These are phyloP conservation scores for Penicillium maclennaniae DNA, from an alignment of 495 filamentous ascomycete species.

Conservation along the genomic window DNA sequence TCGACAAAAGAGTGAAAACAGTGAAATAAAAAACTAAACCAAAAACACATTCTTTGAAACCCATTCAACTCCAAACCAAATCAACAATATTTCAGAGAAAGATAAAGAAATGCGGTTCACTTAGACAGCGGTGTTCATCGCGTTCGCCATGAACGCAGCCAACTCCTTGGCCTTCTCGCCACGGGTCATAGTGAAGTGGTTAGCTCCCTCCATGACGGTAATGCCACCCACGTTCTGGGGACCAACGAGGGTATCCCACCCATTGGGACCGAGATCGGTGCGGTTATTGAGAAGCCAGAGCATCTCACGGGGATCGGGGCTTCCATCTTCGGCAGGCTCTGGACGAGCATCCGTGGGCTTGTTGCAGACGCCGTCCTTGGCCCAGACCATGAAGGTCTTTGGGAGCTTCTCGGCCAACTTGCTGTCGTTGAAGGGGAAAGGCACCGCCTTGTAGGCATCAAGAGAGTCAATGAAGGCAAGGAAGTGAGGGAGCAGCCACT, in stretches of 20 bases:
- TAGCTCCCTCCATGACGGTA: constrained; percentile 36
- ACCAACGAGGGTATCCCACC: constrained; percentile 74
- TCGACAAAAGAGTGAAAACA: neutral
- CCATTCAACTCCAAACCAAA: neutral
- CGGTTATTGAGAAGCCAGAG: constrained; percentile 76
- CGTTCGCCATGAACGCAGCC: constrained; percentile 30
- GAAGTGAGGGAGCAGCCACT: constrained; percentile 85
- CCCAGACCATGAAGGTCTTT: constrained; percentile 71
- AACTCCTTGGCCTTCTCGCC: constrained; percentile 37
- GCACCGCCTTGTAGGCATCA: constrained; percentile 61
- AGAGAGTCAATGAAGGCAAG: constrained; percentile 69
- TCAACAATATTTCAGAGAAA: constrained; percentile 2
- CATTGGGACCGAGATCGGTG: constrained; percentile 71
- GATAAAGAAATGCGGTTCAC: constrained; percentile 1
- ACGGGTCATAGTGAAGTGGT: constrained; percentile 42
- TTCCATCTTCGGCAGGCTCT: constrained; percentile 63
- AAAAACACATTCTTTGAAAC: neutral
- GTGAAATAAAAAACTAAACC: neutral
- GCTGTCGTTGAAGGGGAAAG: constrained; percentile 34
- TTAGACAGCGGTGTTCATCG: constrained; percentile 19
- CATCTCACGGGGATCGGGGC: constrained; percentile 52
- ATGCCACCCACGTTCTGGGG: constrained; percentile 62
- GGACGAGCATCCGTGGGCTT: constrained; percentile 64
- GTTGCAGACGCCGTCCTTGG: constrained; percentile 75
- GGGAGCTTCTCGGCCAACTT: constrained; percentile 48